Conservation (phyloP, 768 basidiomycete species). For the Lactarius pseudohatsudake region DNA sequence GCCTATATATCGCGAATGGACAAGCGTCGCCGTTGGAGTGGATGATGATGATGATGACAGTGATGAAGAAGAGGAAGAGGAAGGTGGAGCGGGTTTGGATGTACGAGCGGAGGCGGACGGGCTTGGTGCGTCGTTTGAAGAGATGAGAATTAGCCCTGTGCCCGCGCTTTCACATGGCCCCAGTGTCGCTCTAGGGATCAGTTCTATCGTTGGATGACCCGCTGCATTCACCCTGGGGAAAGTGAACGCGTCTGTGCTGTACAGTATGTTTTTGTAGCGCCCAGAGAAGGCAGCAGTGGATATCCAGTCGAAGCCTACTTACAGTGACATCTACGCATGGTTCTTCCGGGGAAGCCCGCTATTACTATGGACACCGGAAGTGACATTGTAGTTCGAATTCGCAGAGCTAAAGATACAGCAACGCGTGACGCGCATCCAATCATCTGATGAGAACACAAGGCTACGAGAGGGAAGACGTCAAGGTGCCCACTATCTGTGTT, state of each 20-base stretch:
- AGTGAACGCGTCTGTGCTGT: not conserved
- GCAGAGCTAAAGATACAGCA: not conserved
- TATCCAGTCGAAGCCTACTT: not conserved
- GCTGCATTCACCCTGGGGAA: not conserved
- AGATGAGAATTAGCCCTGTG: conserved; percentile 81
- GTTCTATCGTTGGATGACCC: conserved; percentile 9
- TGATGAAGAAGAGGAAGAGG: conserved; percentile 46
- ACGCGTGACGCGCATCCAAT: not conserved
- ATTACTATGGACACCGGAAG: not conserved
- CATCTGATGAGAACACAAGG: not conserved
- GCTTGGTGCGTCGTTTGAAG: conserved; percentile 67
- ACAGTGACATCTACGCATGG: not conserved
- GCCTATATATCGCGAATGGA: conserved; percentile 88
- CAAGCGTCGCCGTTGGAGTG: conserved; percentile 66
- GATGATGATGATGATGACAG: conserved; percentile 67
- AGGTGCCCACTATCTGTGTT: no score
- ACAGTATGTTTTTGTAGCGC: not conserved
- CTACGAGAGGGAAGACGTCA: not conserved
- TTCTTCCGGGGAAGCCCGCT: not conserved
- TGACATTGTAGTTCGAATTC: not conserved
- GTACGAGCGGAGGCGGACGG: conserved; percentile 43
- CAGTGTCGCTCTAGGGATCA: conserved; percentile 17
- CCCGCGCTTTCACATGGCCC: not conserved
- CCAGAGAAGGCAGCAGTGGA: not conserved
- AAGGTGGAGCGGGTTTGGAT: conserved; percentile 16